Conservation (phyloP, 2,329 filamentous ascomycete genomes). For the Alternaria gaisen region DNA sequence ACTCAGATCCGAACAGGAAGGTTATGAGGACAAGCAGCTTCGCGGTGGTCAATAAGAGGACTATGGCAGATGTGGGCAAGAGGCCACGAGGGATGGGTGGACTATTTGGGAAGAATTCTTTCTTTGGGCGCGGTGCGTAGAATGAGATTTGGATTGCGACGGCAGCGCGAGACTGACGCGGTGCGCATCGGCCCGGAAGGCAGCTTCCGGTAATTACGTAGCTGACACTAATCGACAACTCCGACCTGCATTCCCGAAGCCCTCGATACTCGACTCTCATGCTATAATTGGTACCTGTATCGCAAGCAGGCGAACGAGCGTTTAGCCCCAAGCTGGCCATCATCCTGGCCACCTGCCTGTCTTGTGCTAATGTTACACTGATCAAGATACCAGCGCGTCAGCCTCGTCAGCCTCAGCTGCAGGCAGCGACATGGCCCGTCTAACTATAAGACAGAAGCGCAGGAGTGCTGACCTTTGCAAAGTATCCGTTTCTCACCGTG, state of each 20-base stretch:
- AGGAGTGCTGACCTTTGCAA: background rate
- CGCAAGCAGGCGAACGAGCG: background rate
- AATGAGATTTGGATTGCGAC: background rate
- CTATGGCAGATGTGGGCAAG: slow-evolving; percentile 16
- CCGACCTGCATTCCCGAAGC: background rate
- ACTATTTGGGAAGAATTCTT: slow-evolving; percentile 21
- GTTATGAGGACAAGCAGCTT: slow-evolving; percentile 4
- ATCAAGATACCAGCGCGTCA: slow-evolving; percentile 9
- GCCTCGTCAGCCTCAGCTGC: slow-evolving; percentile 14
- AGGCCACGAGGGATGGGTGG: slow-evolving; percentile 18
- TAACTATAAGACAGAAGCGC: slow-evolving; percentile 7
- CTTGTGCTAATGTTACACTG: slow-evolving; percentile 8
- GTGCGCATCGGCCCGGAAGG: background rate
- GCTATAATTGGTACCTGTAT: background rate
- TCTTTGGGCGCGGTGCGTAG: slow-evolving; percentile 9
- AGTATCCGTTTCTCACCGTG: background rate
- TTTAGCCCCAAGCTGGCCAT: slow-evolving; percentile 1
- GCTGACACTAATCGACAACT: slow-evolving; percentile 7
- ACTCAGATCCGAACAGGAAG: slow-evolving; percentile 5
- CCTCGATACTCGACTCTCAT: background rate
- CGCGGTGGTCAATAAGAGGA: slow-evolving; percentile 2
- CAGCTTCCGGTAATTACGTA: background rate
- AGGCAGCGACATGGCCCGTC: slow-evolving; percentile 8
- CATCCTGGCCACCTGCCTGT: slow-evolving; percentile 4
- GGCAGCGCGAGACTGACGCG: slow-evolving; percentile 1